A percentile compares a stretch with the other conserved stretches of the same genome.
Evolutionary conservation across 345 rosid species (phyloP).

Genomic region (Eucalyptus virginea): DNA sequence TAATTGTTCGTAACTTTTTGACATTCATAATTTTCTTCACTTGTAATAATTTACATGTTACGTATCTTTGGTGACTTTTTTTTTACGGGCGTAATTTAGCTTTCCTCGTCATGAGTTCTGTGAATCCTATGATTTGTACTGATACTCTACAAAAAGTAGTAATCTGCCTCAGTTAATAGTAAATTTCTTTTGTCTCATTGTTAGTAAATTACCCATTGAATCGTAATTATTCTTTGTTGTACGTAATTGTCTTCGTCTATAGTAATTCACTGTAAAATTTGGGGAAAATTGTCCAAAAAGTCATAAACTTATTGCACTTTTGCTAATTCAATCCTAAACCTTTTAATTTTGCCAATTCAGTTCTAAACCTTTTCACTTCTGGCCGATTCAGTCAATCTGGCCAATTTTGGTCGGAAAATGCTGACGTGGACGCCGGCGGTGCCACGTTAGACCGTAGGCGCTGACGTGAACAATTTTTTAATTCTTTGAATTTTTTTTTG

Average conservation of each 20-base stretch:
- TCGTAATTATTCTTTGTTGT: background rate
- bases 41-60: background rate
- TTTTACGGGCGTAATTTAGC: background rate
- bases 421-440: no score
- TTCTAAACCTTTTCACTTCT: no score
- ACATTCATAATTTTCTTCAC: background rate
- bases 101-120: background rate
- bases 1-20: background rate
- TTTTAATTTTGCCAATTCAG: no score
- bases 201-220: background rate
- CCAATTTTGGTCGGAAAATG: no score
- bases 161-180: background rate
- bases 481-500: no score
- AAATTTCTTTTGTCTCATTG: background rate
- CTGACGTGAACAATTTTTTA: no score
- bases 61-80: background rate
- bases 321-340: no score
- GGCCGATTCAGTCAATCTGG: no score
- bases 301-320: no score
- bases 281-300: no score
- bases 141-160: background rate
- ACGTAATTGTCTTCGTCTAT: background rate
- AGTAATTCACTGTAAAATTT: background rate
- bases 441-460: no score
- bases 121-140: background rate